These are phyloP conservation scores for Myriosclerotinia duriaeana DNA, from an alignment of 2,329 filamentous ascomycete species.

Conservation along the genomic window DNA sequence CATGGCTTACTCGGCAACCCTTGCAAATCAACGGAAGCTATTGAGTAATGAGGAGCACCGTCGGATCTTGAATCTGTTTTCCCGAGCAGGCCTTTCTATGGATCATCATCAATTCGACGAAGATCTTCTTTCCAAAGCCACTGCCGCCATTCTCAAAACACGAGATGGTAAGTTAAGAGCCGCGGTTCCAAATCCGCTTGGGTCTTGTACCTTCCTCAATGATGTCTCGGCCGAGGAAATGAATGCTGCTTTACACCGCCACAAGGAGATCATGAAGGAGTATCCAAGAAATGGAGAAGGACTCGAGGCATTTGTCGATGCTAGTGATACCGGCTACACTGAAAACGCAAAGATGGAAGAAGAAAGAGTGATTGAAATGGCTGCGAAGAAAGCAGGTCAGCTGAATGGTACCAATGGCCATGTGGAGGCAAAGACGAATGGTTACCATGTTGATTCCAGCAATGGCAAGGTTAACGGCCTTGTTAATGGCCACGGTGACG, in stretches of 20 bases:
- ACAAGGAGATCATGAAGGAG: slow-evolving; percentile 62
- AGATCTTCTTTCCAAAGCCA: slow-evolving; percentile 62
- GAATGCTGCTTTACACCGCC: slow-evolving; percentile 56
- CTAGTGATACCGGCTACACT: slow-evolving; percentile 62
- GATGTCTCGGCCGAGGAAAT: slow-evolving; percentile 64
- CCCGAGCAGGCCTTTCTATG: slow-evolving; percentile 68
- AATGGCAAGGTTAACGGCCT: slow-evolving; percentile 5
- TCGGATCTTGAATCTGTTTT: slow-evolving; percentile 66
- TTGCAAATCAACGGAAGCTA: slow-evolving; percentile 62
- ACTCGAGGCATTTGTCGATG: slow-evolving; percentile 67
- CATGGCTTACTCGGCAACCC: slow-evolving; percentile 72
- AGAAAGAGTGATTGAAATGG: slow-evolving; percentile 31
- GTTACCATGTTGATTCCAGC: neutral
- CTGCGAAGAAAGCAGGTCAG: slow-evolving; percentile 33
- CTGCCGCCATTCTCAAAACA: slow-evolving; percentile 68
- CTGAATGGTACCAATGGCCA: slow-evolving; percentile 32
- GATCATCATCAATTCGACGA: slow-evolving; percentile 69
- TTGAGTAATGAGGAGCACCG: slow-evolving; percentile 60
- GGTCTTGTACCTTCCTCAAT: slow-evolving; percentile 66
- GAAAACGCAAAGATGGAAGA: slow-evolving; percentile 37
- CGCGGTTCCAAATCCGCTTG: slow-evolving; percentile 67
- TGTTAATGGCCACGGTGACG: neutral
- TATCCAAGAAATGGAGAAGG: slow-evolving; percentile 65
- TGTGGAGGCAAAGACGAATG: slow-evolving; percentile 4
- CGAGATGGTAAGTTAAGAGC: slow-evolving; percentile 67